Conservation (phyloP, 2,329 filamentous ascomycete genomes). For the Colletotrichum musae region DNA sequence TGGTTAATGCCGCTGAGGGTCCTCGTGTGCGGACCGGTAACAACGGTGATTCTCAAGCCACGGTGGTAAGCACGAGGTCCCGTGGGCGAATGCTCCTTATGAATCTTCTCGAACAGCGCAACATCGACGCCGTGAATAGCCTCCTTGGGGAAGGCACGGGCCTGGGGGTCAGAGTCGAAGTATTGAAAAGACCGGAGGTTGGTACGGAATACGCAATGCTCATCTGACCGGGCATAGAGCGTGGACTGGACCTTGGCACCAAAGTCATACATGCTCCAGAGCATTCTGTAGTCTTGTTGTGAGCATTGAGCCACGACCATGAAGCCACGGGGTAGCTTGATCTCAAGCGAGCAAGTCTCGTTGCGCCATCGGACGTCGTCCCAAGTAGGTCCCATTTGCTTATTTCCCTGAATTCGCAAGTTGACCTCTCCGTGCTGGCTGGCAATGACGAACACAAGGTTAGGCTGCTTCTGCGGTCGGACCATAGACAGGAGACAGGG, state of each 20-base stretch:
- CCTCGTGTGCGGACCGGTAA: constrained; percentile 83
- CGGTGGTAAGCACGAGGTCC: constrained; percentile 81
- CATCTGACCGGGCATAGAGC: constrained; percentile 77
- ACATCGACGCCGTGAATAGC: constrained; percentile 79
- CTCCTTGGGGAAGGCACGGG: constrained; percentile 82
- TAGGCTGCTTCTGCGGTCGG: constrained; percentile 77
- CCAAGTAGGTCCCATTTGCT: constrained; percentile 81
- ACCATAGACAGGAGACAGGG: constrained; percentile 83
- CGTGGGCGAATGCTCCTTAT: constrained; percentile 78
- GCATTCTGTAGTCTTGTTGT: constrained; percentile 82
- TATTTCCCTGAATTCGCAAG: constrained; percentile 78
- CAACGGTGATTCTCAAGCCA: constrained; percentile 83
- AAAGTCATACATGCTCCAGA: constrained; percentile 90
- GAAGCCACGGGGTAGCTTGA: constrained; percentile 83
- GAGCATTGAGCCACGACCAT: constrained; percentile 78
- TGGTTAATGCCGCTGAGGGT: constrained; percentile 84
- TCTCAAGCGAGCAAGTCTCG: constrained; percentile 74
- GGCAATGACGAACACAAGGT: constrained; percentile 80
- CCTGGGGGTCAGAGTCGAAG: constrained; percentile 79
- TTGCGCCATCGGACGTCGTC: constrained; percentile 86
- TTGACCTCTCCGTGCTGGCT: constrained; percentile 87
- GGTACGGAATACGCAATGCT: constrained; percentile 78
- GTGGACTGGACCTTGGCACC: constrained; percentile 81
- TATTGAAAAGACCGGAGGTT: constrained; percentile 84
- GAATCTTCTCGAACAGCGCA: constrained; percentile 80